Percentiles rank a stretch among this genome's conserved stretches.
phyloP scores from a whole-genome alignment of 2,329 filamentous ascomycete genomes.

The Thielaviopsis euricoi region DNA sequence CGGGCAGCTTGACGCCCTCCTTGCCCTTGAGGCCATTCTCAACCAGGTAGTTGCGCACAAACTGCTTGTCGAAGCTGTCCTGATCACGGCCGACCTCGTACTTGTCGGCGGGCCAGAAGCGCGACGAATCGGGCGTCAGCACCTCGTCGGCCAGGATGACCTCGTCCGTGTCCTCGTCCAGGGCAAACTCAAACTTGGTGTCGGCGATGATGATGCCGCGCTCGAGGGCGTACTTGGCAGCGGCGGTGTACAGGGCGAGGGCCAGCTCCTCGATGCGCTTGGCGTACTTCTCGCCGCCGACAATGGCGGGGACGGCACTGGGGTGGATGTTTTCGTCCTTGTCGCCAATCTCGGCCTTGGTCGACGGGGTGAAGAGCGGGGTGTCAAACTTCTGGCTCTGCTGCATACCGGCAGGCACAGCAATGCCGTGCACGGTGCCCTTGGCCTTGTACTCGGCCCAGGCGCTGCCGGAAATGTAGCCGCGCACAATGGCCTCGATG shows the following conservation, averaged over 20 bases:
- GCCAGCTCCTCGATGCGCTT: constrained; percentile 19
- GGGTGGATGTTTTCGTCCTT: constrained; percentile 78
- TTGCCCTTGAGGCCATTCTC: constrained; percentile 38
- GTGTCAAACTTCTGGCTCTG: constrained; percentile 53
- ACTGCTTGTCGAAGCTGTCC: constrained; percentile 81
- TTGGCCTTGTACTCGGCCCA: constrained; percentile 59
- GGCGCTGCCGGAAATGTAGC: constrained; percentile 74
- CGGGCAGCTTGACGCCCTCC: constrained; percentile 36
- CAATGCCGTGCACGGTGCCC: constrained; percentile 67
- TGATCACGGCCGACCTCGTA: constrained; percentile 52
- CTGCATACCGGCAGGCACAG: constrained; percentile 47
- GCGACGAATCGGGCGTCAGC: constrained; percentile 64
- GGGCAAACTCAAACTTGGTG: constrained; percentile 37
- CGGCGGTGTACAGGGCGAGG: constrained; percentile 23
- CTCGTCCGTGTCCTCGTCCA: constrained; percentile 18
- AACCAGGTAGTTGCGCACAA: constrained; percentile 67
- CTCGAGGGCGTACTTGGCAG: constrained; percentile 41
- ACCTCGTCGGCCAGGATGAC: constrained; percentile 55
- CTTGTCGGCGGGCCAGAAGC: constrained; percentile 67
- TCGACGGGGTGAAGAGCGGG: constrained; percentile 58
- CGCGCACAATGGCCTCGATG: constrained; percentile 68
- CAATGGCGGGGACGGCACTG: constrained; percentile 39
- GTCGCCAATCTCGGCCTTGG: constrained; percentile 64
- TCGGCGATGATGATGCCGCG: constrained; percentile 25
- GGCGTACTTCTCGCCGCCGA: constrained; percentile 19